phyloP scores from a whole-genome alignment of 352 stramenopile species.

The Globisporangium emineosum region DNA sequence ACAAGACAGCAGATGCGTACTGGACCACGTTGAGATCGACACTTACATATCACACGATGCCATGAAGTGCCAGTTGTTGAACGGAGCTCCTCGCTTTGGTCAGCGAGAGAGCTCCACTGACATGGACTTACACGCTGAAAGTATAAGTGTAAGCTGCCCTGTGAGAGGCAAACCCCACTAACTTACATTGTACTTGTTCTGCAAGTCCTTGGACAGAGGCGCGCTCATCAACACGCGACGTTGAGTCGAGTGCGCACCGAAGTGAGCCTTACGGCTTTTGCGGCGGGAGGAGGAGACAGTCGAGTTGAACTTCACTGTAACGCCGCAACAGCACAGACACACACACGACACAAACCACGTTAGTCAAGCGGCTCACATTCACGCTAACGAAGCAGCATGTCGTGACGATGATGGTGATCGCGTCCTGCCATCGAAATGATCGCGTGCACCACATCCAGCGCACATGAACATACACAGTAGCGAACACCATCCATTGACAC shows the following conservation, averaged over 20 bases:
- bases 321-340: not conserved
- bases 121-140: conserved; percentile 90
- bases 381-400: not conserved
- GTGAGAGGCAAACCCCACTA: conserved; percentile 38
- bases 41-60: conserved; percentile 86
- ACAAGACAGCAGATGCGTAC: not conserved
- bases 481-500: not conserved
- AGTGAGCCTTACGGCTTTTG: conserved; percentile 99
- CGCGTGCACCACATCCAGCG: not conserved
- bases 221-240: conserved; percentile 97
- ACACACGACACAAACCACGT: not conserved
- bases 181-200: conserved; percentile 99
- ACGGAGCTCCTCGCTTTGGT: conserved; percentile 1
- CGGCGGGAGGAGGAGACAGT: conserved; percentile 94
- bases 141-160: conserved; percentile 52
- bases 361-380: not conserved
- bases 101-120: conserved; percentile 35
- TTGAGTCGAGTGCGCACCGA: conserved; percentile 95
- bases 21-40: conserved; percentile 24
- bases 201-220: conserved; percentile 98
- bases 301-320: conserved; percentile 92
- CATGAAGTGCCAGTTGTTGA: conserved; percentile 83
- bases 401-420: not conserved
- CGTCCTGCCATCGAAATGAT: not conserved
- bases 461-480: not conserved